phyloP scores from a whole-genome alignment of 306 rosid genomes.

The Rubus idaeus region DNA sequence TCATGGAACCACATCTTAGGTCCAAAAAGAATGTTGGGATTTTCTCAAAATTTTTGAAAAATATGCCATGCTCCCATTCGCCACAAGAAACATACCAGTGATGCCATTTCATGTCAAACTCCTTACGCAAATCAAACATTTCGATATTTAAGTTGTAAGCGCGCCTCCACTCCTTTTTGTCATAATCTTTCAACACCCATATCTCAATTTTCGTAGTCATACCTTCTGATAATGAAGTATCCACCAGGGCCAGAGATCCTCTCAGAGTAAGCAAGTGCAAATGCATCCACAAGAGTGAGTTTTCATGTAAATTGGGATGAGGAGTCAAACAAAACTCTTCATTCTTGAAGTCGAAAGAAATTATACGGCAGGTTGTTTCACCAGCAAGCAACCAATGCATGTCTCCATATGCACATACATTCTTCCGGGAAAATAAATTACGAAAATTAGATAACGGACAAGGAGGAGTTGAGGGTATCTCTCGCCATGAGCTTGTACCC shows the following conservation, averaged over 20 bases:
- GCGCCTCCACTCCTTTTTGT: neutral
- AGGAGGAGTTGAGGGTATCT: neutral
- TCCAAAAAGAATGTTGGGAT: neutral
- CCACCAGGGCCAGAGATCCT: neutral
- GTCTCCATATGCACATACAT: neutral
- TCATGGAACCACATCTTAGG: neutral
- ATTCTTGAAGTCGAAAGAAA: neutral
- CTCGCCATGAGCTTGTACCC: neutral
- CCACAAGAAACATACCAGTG: neutral
- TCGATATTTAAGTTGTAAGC: neutral
- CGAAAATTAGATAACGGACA: neutral
- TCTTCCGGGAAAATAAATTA: neutral
- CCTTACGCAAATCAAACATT: neutral
- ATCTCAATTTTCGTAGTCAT: neutral
- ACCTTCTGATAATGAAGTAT: neutral
- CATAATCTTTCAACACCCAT: neutral
- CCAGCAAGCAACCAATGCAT: neutral
- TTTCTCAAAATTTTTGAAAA: neutral
- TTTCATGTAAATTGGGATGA: no score
- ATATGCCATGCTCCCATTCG: slow-evolving; percentile 1
- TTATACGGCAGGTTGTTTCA: neutral
- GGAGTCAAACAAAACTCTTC: neutral
- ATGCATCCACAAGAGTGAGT: neutral
- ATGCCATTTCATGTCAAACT: no score
- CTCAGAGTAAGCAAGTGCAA: neutral